Evolutionary conservation across 179 eudicot species (phyloP), one percentile per base, ranked within the genome.

Genomic region (Gypsophila paniculata): DNA sequence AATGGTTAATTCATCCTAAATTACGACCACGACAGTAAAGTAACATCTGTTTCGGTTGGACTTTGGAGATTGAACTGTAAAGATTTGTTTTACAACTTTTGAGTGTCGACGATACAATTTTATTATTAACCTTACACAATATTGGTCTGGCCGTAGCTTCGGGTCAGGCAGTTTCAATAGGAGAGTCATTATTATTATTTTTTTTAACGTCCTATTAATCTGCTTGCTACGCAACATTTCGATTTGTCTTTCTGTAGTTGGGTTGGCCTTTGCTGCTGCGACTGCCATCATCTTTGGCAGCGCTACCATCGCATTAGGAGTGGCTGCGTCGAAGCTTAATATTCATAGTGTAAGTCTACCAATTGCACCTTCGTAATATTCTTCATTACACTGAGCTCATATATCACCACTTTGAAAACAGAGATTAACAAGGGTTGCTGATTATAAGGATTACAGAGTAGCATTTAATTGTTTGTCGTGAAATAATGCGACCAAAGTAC

Each of bases 221-320:
- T 66, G 12, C 39, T 44, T 29, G 0, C 18, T 17, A 4, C 26
- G 26, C 62, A 9, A 19, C 1, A 32, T 1, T 34, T 53, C 42
- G 1, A 53, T 62, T 65, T n/a, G 19, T 66, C 71, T 76, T 19
- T 39, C 17, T 62, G 46, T 78, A 93, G 97, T 91, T 82, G 98
- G 88, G 54, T 80, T 83, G 73, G 97, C 95, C 61, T 93, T 93
- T 82, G 93, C 86, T 78, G 83, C 71, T 74, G 95, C 97, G 25
- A 89, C 98, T 70, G 89, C 83, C 48, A 70, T 85, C 51, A 84
- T 91, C 69, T 91, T 93, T 60, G 93, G 97, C 26, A 82, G 96
- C 75, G 89, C 86, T 42, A 73, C 91, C 22, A 69, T 89, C 57
- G 69, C 82, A 36, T 73, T 91, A 74, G 95, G 90, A 75, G 61